Conservation (phyloP, 2,329 filamentous ascomycete species). For the Exophiala phaeomuriformis region DNA sequence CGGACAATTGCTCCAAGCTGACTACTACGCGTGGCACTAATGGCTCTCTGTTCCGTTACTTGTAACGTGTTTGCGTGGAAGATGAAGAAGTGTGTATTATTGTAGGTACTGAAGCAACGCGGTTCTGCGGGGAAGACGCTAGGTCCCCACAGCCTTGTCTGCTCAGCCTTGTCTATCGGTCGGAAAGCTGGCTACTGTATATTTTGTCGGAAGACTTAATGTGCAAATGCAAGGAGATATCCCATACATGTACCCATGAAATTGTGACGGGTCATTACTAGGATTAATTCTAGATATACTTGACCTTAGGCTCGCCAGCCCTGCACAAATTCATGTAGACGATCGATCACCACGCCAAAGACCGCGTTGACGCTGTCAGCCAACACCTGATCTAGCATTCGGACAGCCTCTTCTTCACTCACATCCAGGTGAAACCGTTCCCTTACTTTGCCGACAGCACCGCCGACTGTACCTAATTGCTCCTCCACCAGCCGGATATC, state of each 20-base stretch:
- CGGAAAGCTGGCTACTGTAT: no score
- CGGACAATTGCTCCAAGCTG: no score
- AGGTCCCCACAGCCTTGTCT: neutral
- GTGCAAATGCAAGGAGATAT: no score
- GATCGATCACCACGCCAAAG: constrained; percentile 90
- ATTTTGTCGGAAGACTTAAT: no score
- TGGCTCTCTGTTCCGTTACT: no score
- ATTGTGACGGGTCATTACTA: neutral
- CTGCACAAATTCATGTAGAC: constrained; percentile 88
- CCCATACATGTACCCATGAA: no score
- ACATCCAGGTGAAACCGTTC: constrained; percentile 90
- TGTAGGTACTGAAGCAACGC: neutral
- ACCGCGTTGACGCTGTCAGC: constrained; percentile 84
- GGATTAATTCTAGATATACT: neutral
- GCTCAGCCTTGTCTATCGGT: neutral
- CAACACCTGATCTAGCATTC: constrained; percentile 81
- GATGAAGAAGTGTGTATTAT: no score
- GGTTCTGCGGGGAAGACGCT: neutral
- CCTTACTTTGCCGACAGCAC: constrained; percentile 82
- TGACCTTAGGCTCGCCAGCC: constrained; percentile 63
- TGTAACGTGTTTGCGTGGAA: no score
- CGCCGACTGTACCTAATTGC: constrained; percentile 43
- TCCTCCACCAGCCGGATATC: constrained; percentile 89
- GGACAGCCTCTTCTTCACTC: constrained; percentile 83
- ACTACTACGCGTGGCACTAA: no score